phyloP scores from a whole-genome alignment of 2,329 filamentous ascomycete species.

The Claviceps digitariae region DNA sequence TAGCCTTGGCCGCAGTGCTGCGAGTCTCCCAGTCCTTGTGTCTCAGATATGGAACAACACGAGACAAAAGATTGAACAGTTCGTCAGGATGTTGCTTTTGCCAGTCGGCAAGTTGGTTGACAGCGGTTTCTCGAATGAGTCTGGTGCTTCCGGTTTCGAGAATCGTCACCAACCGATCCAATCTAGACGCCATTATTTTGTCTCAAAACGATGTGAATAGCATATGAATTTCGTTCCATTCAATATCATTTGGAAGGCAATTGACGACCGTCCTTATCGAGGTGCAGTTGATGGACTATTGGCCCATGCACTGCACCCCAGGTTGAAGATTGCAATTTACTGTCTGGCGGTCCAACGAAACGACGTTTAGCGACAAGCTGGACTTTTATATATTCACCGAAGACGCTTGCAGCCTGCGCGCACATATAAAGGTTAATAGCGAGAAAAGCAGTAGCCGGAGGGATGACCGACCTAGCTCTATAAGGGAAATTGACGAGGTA shows the following conservation, averaged over 20 bases:
- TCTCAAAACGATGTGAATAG: slow-evolving; percentile 10
- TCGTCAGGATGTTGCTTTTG: slow-evolving; percentile 98
- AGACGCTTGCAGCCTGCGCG: neutral
- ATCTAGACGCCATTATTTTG: slow-evolving; percentile 32
- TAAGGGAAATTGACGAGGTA: neutral
- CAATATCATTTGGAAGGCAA: neutral
- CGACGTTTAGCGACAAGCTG: neutral
- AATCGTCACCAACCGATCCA: slow-evolving; percentile 76
- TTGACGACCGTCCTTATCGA: slow-evolving; percentile 3
- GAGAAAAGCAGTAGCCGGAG: neutral
- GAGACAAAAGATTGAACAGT: slow-evolving; percentile 83
- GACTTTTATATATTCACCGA: neutral
- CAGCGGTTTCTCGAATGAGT: slow-evolving; percentile 91
- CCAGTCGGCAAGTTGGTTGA: slow-evolving; percentile 91
- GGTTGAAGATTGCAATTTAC: neutral
- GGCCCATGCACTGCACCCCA: slow-evolving; percentile 9
- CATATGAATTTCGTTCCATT: slow-evolving; percentile 8
- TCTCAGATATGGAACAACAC: slow-evolving; percentile 88
- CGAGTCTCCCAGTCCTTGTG: slow-evolving; percentile 97
- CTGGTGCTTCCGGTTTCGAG: slow-evolving; percentile 95
- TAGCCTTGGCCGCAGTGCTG: slow-evolving; percentile 81
- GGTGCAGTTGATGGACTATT: slow-evolving; percentile 9
- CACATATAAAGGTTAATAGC: neutral
- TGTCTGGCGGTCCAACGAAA: neutral
- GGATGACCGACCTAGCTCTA: neutral